Evolutionary conservation across 2,329 filamentous ascomycete species (phyloP).

Genomic region (Exophiala viscosa): DNA sequence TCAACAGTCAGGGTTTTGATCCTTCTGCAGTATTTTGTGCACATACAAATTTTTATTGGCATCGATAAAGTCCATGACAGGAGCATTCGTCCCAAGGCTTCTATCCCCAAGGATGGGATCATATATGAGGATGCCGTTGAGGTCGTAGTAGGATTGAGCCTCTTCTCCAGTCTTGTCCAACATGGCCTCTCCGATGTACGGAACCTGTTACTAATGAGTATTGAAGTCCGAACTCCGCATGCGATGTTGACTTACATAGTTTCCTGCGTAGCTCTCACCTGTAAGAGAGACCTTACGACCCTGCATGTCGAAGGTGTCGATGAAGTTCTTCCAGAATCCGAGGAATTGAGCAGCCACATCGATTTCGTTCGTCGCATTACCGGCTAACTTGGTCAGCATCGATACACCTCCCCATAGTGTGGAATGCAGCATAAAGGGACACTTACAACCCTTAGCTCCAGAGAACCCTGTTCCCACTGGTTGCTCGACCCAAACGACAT

Average conservation of each 20-base stretch:
- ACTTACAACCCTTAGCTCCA: constrained; percentile 3
- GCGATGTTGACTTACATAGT: constrained; percentile 50
- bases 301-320: constrained; percentile 18
- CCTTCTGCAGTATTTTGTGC: background rate
- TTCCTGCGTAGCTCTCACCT: constrained; percentile 60
- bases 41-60: constrained; percentile 34
- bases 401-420: background rate
- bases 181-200: constrained; percentile 49
- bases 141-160: constrained; percentile 58
- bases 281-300: constrained; percentile 26
- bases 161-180: constrained; percentile 45
- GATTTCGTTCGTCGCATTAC: constrained; percentile 13
- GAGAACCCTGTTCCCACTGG: constrained; percentile 19
- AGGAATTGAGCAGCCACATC: constrained; percentile 25
- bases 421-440: background rate
- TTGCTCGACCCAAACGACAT: constrained; percentile 31
- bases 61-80: constrained; percentile 35
- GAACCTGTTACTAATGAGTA: constrained; percentile 30
- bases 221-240: background rate
- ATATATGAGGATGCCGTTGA: constrained; percentile 51
- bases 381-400: background rate
- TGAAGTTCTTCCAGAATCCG: constrained; percentile 24
- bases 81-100: constrained; percentile 26
- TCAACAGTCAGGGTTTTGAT: background rate
- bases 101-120: background rate